Percentiles rank a stretch among this genome's conserved stretches.
Evolutionary conservation across 164 flowering plant species (phyloP).

Genomic region (Litsea cubeba): DNA sequence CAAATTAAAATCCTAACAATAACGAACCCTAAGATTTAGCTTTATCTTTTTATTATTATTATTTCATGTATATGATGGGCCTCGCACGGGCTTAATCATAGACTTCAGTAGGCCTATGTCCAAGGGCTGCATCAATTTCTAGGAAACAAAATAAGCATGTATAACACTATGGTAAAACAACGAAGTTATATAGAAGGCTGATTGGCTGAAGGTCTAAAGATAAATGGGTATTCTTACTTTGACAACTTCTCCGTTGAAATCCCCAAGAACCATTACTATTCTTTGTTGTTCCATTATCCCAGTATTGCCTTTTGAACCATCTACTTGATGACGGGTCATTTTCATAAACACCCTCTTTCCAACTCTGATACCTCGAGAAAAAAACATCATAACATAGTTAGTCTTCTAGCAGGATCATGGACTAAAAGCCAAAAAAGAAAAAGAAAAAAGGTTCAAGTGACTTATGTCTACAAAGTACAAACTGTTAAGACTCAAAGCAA

Average conservation of each 20-base stretch:
- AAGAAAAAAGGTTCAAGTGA: background rate
- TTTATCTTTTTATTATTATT: too few relatives aligned
- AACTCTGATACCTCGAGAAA: slow-evolving; percentile 31
- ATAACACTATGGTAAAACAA: background rate
- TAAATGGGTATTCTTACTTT: slow-evolving; percentile 37
- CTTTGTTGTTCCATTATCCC: slow-evolving; percentile 27
- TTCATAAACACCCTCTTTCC: slow-evolving; percentile 37
- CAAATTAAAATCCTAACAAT: too few relatives aligned
- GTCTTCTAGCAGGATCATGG: background rate
- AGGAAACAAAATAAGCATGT: slow-evolving; percentile 1
- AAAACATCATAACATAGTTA: background rate
- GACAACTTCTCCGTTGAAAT: slow-evolving; percentile 21
- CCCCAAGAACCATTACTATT: slow-evolving; percentile 25
- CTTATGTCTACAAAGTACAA: background rate
- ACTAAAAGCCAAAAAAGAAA: background rate
- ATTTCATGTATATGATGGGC: too few relatives aligned
- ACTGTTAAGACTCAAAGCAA: too few relatives aligned
- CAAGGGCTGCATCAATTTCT: background rate
- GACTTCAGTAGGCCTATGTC: too few relatives aligned
- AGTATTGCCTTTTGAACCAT: slow-evolving; percentile 50
- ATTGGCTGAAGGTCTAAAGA: background rate
- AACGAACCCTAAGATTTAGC: too few relatives aligned
- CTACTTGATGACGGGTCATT: slow-evolving; percentile 39
- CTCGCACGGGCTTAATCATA: too few relatives aligned
- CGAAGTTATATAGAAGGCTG: background rate